phyloP scores from a whole-genome alignment of 371 early-diverging fungal species.

The Blakeslea trispora region DNA sequence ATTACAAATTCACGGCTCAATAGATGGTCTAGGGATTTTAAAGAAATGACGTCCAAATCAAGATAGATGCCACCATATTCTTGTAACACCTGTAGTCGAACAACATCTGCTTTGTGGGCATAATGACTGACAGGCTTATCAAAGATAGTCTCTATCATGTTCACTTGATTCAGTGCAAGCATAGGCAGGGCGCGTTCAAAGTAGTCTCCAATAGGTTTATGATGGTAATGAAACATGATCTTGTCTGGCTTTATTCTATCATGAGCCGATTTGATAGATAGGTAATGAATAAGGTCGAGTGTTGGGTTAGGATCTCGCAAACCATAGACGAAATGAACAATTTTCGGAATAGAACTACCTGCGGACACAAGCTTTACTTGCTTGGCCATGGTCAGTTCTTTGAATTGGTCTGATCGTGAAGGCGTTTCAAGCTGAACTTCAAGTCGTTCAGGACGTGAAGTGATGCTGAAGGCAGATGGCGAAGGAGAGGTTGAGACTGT shows the following conservation, averaged over 20 bases:
- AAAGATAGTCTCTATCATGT: constrained; percentile 37
- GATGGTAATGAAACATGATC: constrained; percentile 55
- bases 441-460: not conserved
- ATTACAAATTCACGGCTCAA: constrained; percentile 50
- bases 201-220: constrained; percentile 45
- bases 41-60: constrained; percentile 54
- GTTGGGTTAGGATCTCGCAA: constrained; percentile 43
- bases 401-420: constrained; percentile 8
- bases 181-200: constrained; percentile 46
- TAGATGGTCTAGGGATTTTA: constrained; percentile 49
- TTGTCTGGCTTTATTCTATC: constrained; percentile 48
- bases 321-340: constrained; percentile 57
- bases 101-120: constrained; percentile 55
- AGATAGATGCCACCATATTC: constrained; percentile 56
- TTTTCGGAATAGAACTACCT: constrained; percentile 41
- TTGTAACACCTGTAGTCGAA: constrained; percentile 45
- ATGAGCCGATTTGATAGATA: constrained; percentile 56
- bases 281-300: constrained; percentile 52
- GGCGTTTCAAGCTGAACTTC: constrained; percentile 21
- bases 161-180: constrained; percentile 41
- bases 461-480: not conserved
- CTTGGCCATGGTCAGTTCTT: constrained; percentile 30
- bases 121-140: constrained; percentile 45
- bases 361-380: constrained; percentile 15
- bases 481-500: not conserved